Base-by-base conservation (phyloP, 2,329 filamentous ascomycete genomes). In the Sporothrix phasma region DNA sequence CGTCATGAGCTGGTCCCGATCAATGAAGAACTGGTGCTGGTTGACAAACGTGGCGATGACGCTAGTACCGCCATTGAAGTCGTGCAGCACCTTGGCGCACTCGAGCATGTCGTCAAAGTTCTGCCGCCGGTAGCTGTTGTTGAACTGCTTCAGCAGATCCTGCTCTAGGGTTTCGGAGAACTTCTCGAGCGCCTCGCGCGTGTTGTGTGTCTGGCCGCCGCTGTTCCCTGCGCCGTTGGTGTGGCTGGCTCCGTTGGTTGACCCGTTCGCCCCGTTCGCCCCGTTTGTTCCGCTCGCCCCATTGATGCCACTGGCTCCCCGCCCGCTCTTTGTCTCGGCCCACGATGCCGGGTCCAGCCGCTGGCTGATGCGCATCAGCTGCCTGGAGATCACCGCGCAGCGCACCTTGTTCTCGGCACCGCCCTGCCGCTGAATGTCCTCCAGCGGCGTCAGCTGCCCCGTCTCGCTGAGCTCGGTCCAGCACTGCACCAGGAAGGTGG, bases 31-130 rank as follows among this genome's bases (percentile, higher is more conserved):
- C 72, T 96, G 92, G 76, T 99, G 95, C 74, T 99, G 94, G 73
- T 99, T 99, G 72, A 99, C 93, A 74, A 97, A 99, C 11, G 93
- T 82, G 15, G 90, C 93, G 75, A 97, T 96, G 66, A 97, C 94
- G 73, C 92, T 97, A 64, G 91, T 87, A 61, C 94, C 94, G 61
- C 94, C 92, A 74, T 93, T 96, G 80, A 99, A 99, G 76, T 97
- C 94, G 73, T 94, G 84, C 67, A 99, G 80, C 47, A 97, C 94
- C 71, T 90, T 90, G 63, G 95, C 90, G 73, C 94, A 99, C 73
- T 97, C 94, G 77, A 90, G 88, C 95, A 99, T 99, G 71, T 95
- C 92, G 69, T 97, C 91, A 72, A 96, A 97, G 76, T 97, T 96
- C 71, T 96, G 92, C 69, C 89, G 87, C 68, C 92, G 84, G 74